Evolutionary conservation across 441 rosid genomes (phyloP).

Genomic region (Melastoma candidum): DNA sequence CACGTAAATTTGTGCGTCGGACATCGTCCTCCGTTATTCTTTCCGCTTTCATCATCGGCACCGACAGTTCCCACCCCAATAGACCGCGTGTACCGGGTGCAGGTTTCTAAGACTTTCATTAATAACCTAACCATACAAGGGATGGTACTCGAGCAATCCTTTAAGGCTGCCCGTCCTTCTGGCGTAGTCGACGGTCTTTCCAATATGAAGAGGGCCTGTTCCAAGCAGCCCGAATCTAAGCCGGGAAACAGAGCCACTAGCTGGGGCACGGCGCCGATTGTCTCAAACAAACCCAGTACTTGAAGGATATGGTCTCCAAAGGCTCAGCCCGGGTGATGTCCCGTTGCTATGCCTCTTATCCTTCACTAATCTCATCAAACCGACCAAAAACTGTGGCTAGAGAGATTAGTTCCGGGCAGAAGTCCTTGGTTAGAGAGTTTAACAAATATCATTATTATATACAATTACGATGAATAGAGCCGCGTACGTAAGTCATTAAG

Average conservation of each 20-base stretch:
- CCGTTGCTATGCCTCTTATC: constrained; percentile 59
- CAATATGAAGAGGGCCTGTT: constrained; percentile 49
- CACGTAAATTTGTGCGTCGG: too few relatives aligned
- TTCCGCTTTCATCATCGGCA: too few relatives aligned
- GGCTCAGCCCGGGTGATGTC: constrained; percentile 39
- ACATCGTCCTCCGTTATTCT: too few relatives aligned
- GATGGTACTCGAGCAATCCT: constrained; percentile 56
- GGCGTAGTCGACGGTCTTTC: constrained; percentile 44
- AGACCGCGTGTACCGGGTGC: constrained; percentile 38
- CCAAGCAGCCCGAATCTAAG: constrained; percentile 54
- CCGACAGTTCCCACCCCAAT: too few relatives aligned
- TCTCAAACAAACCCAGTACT: constrained; percentile 44
- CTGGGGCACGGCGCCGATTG: constrained; percentile 62
- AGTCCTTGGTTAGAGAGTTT: constrained; percentile 39
- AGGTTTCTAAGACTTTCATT: constrained; percentile 72
- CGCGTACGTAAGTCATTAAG: constrained; percentile 19
- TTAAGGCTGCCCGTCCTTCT: constrained; percentile 61
- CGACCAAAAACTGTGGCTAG: constrained; percentile 74
- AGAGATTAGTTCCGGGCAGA: constrained; percentile 41
- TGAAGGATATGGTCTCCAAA: constrained; percentile 57
- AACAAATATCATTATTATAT: too few relatives aligned
- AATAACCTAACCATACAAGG: constrained; percentile 48
- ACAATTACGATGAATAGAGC: constrained; percentile 7
- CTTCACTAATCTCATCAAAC: constrained; percentile 66
- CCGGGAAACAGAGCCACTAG: constrained; percentile 53